phyloP scores from a whole-genome alignment of 2,329 filamentous ascomycete species.

The Neonectria hederae region DNA sequence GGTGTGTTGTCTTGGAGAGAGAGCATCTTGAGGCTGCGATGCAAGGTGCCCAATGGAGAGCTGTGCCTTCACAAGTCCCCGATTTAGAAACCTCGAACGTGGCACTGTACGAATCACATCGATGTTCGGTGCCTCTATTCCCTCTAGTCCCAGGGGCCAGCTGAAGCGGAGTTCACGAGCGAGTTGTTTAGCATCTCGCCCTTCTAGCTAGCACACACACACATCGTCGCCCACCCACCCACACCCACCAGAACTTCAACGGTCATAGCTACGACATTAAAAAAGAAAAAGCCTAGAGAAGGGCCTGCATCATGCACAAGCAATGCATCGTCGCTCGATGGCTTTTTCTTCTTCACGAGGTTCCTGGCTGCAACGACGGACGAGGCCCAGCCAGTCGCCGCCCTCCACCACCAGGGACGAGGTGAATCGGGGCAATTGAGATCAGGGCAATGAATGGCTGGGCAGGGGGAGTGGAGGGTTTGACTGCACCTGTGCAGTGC shows the following conservation, averaged over 20 bases:
- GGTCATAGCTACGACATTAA: neutral
- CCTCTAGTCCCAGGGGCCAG: constrained; percentile 10
- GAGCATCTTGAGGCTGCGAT: neutral
- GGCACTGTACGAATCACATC: neutral
- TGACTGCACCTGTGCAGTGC: neutral
- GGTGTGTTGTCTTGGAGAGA: neutral
- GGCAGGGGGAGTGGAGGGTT: neutral
- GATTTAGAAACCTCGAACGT: neutral
- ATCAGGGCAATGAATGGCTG: constrained; percentile 4
- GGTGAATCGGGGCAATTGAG: neutral
- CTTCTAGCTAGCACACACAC: neutral
- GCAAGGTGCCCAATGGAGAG: neutral
- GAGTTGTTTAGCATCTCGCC: no score
- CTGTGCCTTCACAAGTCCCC: no score
- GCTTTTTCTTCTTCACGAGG: neutral
- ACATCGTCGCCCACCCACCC: constrained; percentile 9
- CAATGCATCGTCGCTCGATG: constrained; percentile 7
- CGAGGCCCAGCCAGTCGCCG: neutral
- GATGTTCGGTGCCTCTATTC: neutral
- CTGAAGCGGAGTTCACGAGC: no score
- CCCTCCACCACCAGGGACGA: constrained; percentile 5
- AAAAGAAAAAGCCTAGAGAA: neutral
- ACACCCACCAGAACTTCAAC: constrained; percentile 7
- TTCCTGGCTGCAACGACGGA: neutral
- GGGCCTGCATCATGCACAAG: constrained; percentile 14